Base-by-base conservation (phyloP, 805 yeast genomes). In the Kurtzmaniella fragi region DNA sequence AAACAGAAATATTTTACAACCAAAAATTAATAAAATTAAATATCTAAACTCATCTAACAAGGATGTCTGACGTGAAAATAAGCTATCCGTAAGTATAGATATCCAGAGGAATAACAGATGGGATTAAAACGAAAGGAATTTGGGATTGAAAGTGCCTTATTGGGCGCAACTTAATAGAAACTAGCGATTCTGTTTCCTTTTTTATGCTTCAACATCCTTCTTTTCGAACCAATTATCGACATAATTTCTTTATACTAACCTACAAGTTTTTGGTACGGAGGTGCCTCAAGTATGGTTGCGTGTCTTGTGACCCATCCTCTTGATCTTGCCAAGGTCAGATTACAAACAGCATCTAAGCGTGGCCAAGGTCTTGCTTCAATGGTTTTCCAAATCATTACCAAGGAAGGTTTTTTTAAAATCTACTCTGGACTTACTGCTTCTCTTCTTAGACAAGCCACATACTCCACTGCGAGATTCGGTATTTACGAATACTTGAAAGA, bases 351-450 rank as follows among this genome's bases (percentile, higher is more conserved):
- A 3, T 55, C 73, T 0, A 64, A 60, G 10, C 83, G 85, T 3
- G 87, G 87, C 31, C 83, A 78, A 40, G 68, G 79, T 0, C 67
- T 87, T 46, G 54, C 76, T 6, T 64, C 75, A 5, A 83, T 87
- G 76, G 71, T 84, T n/a, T 57, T 59, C 29, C 71, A 70, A 37
- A 82, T 85, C 14, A 61, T 79, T 20, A 68, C 62, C n/a, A 59
- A 69, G 39, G 93, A 86, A 57, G 95, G 87, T 8, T 48, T 68
- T n/a, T 52, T 73, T 32, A 84, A 83, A 28, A 71, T 84, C n/a
- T 87, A 88, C 54, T 77, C 86, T 1, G 96, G 96, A 1, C 68
- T 87, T 31, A 77, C 85, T 40, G 96, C 96, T 1, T 82, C 93
- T 2, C 59, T 88, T 31, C 64, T 87, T 40, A 77, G 96, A 56